phyloP scores from a whole-genome alignment of 2,329 filamentous ascomycete species.

The Fusarium anguioides region DNA sequence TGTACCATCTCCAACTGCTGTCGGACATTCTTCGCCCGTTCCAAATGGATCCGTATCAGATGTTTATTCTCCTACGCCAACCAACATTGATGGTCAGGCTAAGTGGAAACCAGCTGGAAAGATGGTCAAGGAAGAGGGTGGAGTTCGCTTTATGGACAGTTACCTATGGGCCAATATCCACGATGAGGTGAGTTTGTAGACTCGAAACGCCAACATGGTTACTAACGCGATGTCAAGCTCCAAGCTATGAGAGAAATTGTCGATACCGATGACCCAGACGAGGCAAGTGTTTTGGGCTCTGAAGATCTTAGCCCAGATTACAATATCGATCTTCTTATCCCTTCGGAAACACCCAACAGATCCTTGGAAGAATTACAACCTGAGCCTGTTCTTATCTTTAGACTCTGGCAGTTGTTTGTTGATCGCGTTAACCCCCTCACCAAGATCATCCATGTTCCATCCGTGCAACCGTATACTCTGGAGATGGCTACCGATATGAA shows the following conservation, averaged over 20 bases:
- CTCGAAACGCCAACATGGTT: background rate
- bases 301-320: slow-evolving; percentile 64
- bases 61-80: slow-evolving; percentile 41
- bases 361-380: slow-evolving; percentile 69
- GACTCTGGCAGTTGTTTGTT: slow-evolving; percentile 79
- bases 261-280: slow-evolving; percentile 60
- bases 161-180: slow-evolving; percentile 65
- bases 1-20: slow-evolving; percentile 40
- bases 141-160: slow-evolving; percentile 68
- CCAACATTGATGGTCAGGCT: slow-evolving; percentile 47
- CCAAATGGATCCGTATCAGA: slow-evolving; percentile 42
- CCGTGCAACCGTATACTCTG: slow-evolving; percentile 72
- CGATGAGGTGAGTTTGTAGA: slow-evolving; percentile 61
- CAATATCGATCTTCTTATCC: slow-evolving; percentile 62
- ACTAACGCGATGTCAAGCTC: slow-evolving; percentile 53
- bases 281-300: slow-evolving; percentile 61
- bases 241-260: slow-evolving; percentile 69
- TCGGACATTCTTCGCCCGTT: slow-evolving; percentile 34
- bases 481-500: slow-evolving; percentile 69
- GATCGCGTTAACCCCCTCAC: slow-evolving; percentile 80
- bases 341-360: slow-evolving; percentile 53
- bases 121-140: slow-evolving; percentile 66
- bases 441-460: slow-evolving; percentile 78
- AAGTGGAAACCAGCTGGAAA: slow-evolving; percentile 62
- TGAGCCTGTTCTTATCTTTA: slow-evolving; percentile 72